Evolutionary conservation across 1,284 basidiomycete genomes (phyloP).

Genomic region (Phenoliferia sp.): DNA sequence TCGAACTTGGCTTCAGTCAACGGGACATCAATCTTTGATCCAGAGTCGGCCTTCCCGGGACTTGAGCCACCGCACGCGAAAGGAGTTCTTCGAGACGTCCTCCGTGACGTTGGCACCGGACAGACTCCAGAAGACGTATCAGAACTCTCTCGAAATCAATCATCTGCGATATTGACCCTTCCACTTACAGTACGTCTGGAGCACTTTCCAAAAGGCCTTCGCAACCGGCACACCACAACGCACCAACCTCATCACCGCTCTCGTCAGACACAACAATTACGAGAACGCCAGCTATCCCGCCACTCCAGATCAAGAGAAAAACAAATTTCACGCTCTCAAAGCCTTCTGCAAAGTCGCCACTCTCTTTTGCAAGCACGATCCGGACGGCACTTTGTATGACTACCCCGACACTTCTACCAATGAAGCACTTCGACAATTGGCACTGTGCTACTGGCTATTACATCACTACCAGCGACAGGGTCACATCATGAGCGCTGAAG

Average conservation of each 20-base stretch:
- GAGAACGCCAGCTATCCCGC: background rate
- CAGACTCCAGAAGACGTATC: background rate
- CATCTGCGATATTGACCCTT: background rate
- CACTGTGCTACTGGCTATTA: background rate
- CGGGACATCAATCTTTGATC: background rate
- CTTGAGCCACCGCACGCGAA: background rate
- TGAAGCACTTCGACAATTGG: background rate
- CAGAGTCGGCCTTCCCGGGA: background rate
- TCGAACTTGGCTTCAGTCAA: background rate
- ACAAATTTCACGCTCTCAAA: background rate
- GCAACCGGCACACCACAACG: background rate
- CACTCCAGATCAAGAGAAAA: background rate
- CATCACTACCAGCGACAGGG: background rate
- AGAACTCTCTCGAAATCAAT: background rate
- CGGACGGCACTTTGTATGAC: background rate
- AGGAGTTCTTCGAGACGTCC: background rate
- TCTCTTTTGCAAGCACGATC: background rate
- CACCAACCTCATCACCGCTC: background rate
- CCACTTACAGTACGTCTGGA: background rate
- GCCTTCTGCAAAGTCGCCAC: background rate
- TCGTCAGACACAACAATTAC: background rate
- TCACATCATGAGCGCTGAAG: background rate
- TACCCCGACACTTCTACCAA: background rate
- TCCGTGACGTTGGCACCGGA: background rate
- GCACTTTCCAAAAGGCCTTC: background rate